These are phyloP conservation scores for Penicillium olsonii DNA, from an alignment of 2,329 filamentous ascomycete genomes.

Conservation along the genomic window DNA sequence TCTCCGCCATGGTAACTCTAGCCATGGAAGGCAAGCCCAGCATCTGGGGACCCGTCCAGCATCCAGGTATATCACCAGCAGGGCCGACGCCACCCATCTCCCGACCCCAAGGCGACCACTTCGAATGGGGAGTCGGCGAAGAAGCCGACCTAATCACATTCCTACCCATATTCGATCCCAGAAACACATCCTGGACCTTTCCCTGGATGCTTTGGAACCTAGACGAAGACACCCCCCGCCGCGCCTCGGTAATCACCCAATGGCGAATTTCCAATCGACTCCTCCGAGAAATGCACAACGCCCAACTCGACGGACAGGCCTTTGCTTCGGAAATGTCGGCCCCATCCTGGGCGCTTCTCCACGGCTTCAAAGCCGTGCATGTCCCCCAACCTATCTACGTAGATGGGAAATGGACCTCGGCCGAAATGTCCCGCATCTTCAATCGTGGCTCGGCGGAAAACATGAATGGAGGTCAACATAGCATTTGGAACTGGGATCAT, in stretches of 20 bases:
- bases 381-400: conserved; percentile 79
- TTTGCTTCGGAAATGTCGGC: conserved; percentile 81
- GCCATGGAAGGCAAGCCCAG: neutral
- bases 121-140: conserved; percentile 70
- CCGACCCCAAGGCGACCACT: conserved; percentile 53
- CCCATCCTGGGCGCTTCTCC: conserved; percentile 70
- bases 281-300: conserved; percentile 74
- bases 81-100: conserved; percentile 64
- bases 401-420: conserved; percentile 66
- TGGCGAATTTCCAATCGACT: conserved; percentile 71
- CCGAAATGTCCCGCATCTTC: conserved; percentile 32
- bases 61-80: conserved; percentile 8
- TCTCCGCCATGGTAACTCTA: neutral
- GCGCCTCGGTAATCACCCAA: conserved; percentile 77
- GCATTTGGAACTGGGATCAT: conserved; percentile 29
- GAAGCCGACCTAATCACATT: conserved; percentile 74
- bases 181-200: conserved; percentile 67
- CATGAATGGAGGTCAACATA: conserved; percentile 32
- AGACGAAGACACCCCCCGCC: conserved; percentile 63
- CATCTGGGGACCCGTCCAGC: conserved; percentile 6
- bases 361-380: conserved; percentile 77
- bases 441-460: conserved; percentile 26
- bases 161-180: conserved; percentile 76
- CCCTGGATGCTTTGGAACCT: conserved; percentile 41
- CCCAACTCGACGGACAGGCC: conserved; percentile 72